These are phyloP conservation scores for Aphelidium insulamus DNA, from an alignment of 371 early-diverging fungal genomes.

Conservation along the genomic window DNA sequence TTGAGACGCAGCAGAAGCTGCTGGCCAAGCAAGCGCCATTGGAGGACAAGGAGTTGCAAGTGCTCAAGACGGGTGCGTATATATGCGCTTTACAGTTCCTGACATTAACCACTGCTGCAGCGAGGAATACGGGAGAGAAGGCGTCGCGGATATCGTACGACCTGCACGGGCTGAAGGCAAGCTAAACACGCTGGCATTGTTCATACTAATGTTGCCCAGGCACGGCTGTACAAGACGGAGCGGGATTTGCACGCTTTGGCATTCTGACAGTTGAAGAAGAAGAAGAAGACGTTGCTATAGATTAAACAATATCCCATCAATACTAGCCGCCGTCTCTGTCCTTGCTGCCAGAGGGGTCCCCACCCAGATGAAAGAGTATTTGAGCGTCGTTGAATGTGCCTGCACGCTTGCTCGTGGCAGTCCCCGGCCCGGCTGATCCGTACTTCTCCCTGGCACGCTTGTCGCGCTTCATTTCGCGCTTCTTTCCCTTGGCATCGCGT, in stretches of 20 bases:
- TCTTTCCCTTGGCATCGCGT: no score
- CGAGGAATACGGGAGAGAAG: slow-evolving; percentile 8
- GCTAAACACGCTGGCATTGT: background rate
- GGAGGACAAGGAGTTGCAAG: slow-evolving; percentile 18
- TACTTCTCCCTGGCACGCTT: no score
- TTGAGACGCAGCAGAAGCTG: slow-evolving; percentile 14
- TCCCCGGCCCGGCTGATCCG: no score
- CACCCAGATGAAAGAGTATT: no score
- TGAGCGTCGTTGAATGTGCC: no score
- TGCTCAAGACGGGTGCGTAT: slow-evolving; percentile 12
- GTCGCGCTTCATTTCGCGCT: no score
- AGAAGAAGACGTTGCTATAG: no score
- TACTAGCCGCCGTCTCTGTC: no score
- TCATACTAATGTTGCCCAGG: slow-evolving; percentile 1
- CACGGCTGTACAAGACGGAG: slow-evolving; percentile 10
- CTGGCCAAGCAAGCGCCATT: slow-evolving; percentile 16
- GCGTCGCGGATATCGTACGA: slow-evolving; percentile 13
- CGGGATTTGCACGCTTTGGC: slow-evolving; percentile 5
- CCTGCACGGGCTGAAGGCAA: slow-evolving; percentile 14
- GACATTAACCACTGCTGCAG: background rate
- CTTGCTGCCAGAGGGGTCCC: no score
- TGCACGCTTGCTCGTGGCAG: no score
- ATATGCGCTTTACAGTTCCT: slow-evolving; percentile 1
- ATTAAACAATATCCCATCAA: no score
- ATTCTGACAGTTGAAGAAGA: no score